Conservation (phyloP, 1,284 basidiomycete species). For the Stereum hirsutum region DNA sequence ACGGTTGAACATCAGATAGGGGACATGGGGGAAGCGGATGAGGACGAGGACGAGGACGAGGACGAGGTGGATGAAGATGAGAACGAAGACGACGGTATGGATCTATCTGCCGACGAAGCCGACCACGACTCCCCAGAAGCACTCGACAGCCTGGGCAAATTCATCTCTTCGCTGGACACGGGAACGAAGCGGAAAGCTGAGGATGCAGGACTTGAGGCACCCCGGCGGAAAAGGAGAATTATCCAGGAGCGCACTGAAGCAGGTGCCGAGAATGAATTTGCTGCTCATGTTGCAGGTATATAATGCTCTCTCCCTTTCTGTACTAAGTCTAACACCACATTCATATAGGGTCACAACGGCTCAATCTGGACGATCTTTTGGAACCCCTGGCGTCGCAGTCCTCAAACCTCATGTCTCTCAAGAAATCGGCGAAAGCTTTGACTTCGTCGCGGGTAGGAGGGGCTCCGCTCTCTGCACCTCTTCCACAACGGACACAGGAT, state of each 20-base stretch:
- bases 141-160: slow-evolving; percentile 59
- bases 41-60: slow-evolving; percentile 22
- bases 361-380: slow-evolving; percentile 70
- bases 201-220: slow-evolving; percentile 18
- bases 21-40: slow-evolving; percentile 13
- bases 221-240: slow-evolving; percentile 47
- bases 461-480: slow-evolving; percentile 70
- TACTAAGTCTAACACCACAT: slow-evolving; percentile 4
- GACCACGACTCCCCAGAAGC: slow-evolving; percentile 43
- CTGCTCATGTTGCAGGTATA: slow-evolving; percentile 39
- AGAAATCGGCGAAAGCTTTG: slow-evolving; percentile 59
- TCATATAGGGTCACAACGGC: slow-evolving; percentile 35
- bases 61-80: slow-evolving; percentile 24
- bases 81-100: slow-evolving; percentile 33
- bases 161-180: slow-evolving; percentile 63
- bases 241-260: slow-evolving; percentile 68
- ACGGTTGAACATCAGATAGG: too few relatives aligned
- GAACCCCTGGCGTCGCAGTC: slow-evolving; percentile 53
- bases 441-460: slow-evolving; percentile 39
- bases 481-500: slow-evolving; percentile 83
- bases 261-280: slow-evolving; percentile 70
- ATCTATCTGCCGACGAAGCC: slow-evolving; percentile 52
- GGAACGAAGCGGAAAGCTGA: slow-evolving; percentile 68
- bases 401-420: slow-evolving; percentile 52
- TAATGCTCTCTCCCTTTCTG: slow-evolving; percentile 6